A percentile compares a stretch with the other conserved stretches of the same genome.
phyloP scores from a whole-genome alignment of 495 filamentous ascomycete species.

The Aspergillus nanangensis region DNA sequence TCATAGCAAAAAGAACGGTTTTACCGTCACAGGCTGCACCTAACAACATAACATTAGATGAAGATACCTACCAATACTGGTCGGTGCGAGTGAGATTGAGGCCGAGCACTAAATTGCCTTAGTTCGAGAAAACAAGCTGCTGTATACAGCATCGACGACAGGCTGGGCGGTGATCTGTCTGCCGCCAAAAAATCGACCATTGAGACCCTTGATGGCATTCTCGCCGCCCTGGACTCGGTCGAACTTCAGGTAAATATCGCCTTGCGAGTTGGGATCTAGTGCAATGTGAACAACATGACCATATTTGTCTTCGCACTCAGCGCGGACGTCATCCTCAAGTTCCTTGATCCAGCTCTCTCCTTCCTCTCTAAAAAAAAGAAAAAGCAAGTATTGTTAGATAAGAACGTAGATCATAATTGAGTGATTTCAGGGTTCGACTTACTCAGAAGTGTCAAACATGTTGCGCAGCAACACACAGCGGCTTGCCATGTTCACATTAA shows the following conservation, averaged over 20 bases:
- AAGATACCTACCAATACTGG: conserved; percentile 22
- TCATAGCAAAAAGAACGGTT: conserved; percentile 12
- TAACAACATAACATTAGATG: conserved; percentile 24
- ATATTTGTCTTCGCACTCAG: conserved; percentile 93
- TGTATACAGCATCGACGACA: conserved; percentile 97
- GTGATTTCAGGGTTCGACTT: conserved; percentile 36
- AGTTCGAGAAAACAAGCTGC: conserved; percentile 87
- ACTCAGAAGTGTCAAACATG: conserved; percentile 92
- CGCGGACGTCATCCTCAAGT: conserved; percentile 87
- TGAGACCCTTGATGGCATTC: conserved; percentile 95
- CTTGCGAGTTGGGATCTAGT: conserved; percentile 86
- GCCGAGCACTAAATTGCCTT: conserved; percentile 51
- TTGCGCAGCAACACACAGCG: conserved; percentile 91
- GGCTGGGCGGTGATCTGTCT: conserved; percentile 86
- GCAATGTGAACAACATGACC: conserved; percentile 97
- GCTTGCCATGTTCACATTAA: conserved; percentile 89
- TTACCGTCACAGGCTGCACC: conserved; percentile 20
- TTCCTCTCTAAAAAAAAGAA: conserved; percentile 70
- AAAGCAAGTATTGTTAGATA: conserved; percentile 35
- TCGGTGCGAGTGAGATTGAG: not conserved
- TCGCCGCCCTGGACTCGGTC: conserved; percentile 90
- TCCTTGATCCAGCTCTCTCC: conserved; percentile 89
- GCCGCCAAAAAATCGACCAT: conserved; percentile 92
- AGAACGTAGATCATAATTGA: not conserved
- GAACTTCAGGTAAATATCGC: conserved; percentile 98